Conservation (phyloP, 2,329 filamentous ascomycete species). For the Penicillium glabrum region DNA sequence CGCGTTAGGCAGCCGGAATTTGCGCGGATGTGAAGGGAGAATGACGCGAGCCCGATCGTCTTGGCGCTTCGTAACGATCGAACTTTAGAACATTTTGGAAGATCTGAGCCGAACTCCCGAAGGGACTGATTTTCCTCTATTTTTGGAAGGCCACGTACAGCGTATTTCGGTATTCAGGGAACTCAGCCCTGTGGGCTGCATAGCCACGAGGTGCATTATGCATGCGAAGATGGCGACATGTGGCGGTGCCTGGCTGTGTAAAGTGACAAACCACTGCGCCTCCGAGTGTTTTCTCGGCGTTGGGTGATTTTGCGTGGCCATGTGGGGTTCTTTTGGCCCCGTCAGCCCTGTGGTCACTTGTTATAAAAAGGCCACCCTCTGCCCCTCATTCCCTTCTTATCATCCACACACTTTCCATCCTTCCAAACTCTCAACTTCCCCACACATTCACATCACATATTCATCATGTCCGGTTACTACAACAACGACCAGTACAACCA, state of each 20-base stretch:
- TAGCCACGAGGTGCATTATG: not conserved
- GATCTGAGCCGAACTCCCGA: not conserved
- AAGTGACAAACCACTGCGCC: not conserved
- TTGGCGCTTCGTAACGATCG: not conserved
- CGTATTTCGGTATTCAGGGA: not conserved
- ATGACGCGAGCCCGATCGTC: not conserved
- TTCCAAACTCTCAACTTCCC: slow-evolving; percentile 1
- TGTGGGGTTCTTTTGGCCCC: slow-evolving; percentile 11
- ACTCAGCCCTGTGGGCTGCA: not conserved
- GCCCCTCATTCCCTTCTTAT: not conserved
- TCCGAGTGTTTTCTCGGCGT: not conserved
- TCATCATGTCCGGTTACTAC: slow-evolving; percentile 28
- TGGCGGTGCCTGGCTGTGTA: slow-evolving; percentile 6
- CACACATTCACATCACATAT: slow-evolving; percentile 2
- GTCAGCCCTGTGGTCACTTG: slow-evolving; percentile 20
- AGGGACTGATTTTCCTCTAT: not conserved
- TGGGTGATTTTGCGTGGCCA: slow-evolving; percentile 11
- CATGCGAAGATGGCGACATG: not conserved
- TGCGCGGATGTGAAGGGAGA: not conserved
- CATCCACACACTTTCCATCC: slow-evolving; percentile 3
- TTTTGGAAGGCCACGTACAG: not conserved
- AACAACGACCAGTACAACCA: slow-evolving; percentile 29
- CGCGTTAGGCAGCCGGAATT: slow-evolving; percentile 3
- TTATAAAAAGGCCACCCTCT: slow-evolving; percentile 2
- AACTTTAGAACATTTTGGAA: not conserved